Conservation (phyloP, 352 stramenopile genomes). For the Phytophthora nicotianae region DNA sequence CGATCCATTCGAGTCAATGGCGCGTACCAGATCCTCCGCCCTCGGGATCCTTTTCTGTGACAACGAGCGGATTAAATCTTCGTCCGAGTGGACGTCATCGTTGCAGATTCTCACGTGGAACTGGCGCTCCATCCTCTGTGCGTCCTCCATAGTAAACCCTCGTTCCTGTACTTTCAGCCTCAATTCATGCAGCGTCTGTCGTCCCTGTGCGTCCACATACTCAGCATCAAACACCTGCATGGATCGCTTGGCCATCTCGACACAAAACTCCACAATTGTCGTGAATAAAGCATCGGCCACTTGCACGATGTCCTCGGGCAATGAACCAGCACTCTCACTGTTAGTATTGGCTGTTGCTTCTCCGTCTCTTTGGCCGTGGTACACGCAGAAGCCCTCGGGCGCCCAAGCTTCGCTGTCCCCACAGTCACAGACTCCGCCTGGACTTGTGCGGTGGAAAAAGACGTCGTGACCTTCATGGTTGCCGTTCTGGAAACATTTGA, state of each 20-base stretch:
- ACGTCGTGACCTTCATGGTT: constrained; percentile 96
- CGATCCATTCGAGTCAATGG: constrained; percentile 77
- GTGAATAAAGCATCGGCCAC: constrained; percentile 73
- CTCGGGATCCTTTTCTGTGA: constrained; percentile 68
- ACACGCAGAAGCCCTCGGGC: constrained; percentile 92
- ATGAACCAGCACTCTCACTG: constrained; percentile 23
- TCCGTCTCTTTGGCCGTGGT: constrained; percentile 74
- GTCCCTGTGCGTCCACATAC: constrained; percentile 51
- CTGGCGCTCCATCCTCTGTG: constrained; percentile 42
- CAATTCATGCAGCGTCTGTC: constrained; percentile 44
- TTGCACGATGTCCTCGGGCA: constrained; percentile 51
- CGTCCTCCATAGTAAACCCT: constrained; percentile 20
- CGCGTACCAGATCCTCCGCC: constrained; percentile 65
- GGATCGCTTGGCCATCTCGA: constrained; percentile 77
- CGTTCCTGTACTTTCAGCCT: constrained; percentile 22
- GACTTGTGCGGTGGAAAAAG: constrained; percentile 81
- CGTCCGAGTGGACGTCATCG: constrained; percentile 98
- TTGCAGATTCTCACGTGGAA: constrained; percentile 96
- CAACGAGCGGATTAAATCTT: constrained; percentile 96
- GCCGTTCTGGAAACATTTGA: constrained; percentile 94
- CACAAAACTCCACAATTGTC: constrained; percentile 68
- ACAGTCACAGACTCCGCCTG: constrained; percentile 97
- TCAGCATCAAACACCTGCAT: constrained; percentile 76
- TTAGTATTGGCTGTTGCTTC: constrained; percentile 11
- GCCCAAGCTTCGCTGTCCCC: constrained; percentile 98